phyloP scores from a whole-genome alignment of 2,329 filamentous ascomycete species.

The Colletotrichum spaethianum region DNA sequence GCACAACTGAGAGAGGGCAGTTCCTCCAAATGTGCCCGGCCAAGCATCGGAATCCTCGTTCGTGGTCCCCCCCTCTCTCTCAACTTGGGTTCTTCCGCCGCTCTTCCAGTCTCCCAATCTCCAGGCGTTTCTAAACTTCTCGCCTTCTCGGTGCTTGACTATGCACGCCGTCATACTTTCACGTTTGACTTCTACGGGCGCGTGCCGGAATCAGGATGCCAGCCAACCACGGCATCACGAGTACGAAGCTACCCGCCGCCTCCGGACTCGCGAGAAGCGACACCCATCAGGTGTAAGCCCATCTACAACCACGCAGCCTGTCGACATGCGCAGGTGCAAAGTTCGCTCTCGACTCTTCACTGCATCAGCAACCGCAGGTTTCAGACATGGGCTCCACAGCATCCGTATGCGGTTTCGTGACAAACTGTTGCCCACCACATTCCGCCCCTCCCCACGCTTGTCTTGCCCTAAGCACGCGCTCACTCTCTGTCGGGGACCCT shows the following conservation, averaged over 20 bases:
- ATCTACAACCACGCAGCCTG: constrained; percentile 11
- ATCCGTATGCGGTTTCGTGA: constrained; percentile 49
- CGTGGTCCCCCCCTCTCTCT: constrained; percentile 1
- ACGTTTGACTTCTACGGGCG: constrained; percentile 38
- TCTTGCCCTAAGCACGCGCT: constrained; percentile 40
- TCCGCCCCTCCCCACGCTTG: constrained; percentile 42
- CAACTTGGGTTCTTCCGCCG: constrained; percentile 15
- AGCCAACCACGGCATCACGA: constrained; percentile 31
- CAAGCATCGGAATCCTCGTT: constrained; percentile 36
- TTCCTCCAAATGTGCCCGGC: constrained; percentile 25
- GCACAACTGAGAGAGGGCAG: not conserved
- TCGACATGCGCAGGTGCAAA: constrained; percentile 9
- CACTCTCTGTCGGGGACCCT: constrained; percentile 21
- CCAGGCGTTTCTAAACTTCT: constrained; percentile 20
- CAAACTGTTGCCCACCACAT: constrained; percentile 49
- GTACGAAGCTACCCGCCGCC: constrained; percentile 38
- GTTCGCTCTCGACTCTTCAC: constrained; percentile 31
- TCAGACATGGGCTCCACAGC: constrained; percentile 38
- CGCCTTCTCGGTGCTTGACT: constrained; percentile 28
- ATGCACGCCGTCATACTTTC: constrained; percentile 39
- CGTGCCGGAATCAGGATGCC: constrained; percentile 26
- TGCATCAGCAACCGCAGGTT: constrained; percentile 40
- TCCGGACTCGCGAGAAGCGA: constrained; percentile 31
- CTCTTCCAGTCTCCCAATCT: constrained; percentile 32
- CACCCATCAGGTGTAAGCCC: constrained; percentile 13